Evolutionary conservation across 2,329 filamentous ascomycete species (phyloP).

Genomic region (Pseudogymnoascus sp.): DNA sequence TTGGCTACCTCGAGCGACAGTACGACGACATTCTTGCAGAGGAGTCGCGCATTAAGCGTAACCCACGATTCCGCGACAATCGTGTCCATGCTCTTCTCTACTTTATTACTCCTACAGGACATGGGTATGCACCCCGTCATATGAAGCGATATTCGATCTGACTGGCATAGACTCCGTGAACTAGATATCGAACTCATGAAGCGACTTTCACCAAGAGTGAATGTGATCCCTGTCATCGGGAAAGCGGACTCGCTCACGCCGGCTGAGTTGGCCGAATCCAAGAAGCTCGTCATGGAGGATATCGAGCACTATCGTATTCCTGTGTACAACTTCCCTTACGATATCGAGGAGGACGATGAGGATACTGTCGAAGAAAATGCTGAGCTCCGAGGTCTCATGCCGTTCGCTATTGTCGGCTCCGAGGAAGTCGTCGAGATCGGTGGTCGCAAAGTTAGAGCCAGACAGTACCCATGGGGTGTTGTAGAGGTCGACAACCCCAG

Average conservation of each 20-base stretch:
- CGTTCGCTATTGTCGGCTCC: conserved; percentile 96
- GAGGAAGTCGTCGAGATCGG: conserved; percentile 93
- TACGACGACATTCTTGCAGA: conserved; percentile 99
- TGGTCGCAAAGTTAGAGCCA: conserved; percentile 82
- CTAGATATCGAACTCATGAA: conserved; percentile 99
- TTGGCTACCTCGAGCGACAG: conserved; percentile 96
- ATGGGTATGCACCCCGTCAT: conserved; percentile 56
- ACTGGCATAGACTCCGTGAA: conserved; percentile 69
- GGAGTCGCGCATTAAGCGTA: conserved; percentile 99
- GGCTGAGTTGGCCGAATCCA: conserved; percentile 92
- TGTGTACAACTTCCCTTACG: conserved; percentile 99
- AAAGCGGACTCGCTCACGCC: conserved; percentile 97
- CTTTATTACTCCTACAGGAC: conserved; percentile 97
- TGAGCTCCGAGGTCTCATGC: conserved; percentile 94
- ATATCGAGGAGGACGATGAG: conserved; percentile 98
- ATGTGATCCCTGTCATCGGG: conserved; percentile 97
- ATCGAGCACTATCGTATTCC: conserved; percentile 99
- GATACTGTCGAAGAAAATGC: conserved; percentile 99
- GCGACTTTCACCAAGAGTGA: conserved; percentile 93
- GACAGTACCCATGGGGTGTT: conserved; percentile 98
- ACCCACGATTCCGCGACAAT: conserved; percentile 98
- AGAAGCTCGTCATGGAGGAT: conserved; percentile 99
- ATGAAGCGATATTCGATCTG: conserved; percentile 9
- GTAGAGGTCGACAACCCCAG: conserved; percentile 99
- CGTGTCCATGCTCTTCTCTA: conserved; percentile 96